Conservation (phyloP, 164 flowering plant genomes). For the Taxillus chinensis region DNA sequence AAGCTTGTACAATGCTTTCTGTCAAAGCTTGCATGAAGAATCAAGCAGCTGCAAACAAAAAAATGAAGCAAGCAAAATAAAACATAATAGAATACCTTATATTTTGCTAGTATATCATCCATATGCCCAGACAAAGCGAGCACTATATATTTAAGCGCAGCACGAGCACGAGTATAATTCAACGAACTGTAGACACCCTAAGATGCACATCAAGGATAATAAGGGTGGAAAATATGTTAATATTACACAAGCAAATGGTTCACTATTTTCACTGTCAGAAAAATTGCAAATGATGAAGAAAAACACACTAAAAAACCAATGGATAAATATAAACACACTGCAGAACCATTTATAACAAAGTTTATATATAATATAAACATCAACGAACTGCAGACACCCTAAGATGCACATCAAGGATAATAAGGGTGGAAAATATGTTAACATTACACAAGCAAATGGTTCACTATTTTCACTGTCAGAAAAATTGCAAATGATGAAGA, state of each 20-base stretch:
- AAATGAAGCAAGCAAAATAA: not conserved
- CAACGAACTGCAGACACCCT: conserved; percentile 47
- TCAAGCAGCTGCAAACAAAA: not conserved
- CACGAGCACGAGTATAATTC: conserved; percentile 41
- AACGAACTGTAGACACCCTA: conserved; percentile 49
- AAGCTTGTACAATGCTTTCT: not conserved
- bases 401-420: conserved; percentile 9
- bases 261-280: too few species aligned
- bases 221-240: too few species aligned
- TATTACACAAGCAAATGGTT: not conserved
- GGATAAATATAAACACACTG: too few species aligned
- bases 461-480: too few species aligned
- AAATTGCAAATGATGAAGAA: too few species aligned
- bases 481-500: too few species aligned
- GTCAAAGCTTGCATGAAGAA: not conserved
- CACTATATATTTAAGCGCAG: conserved; percentile 70
- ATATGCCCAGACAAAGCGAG: conserved; percentile 79
- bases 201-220: conserved; percentile 6
- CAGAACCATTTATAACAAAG: too few species aligned
- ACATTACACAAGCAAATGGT: not conserved
- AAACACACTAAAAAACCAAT: too few species aligned
- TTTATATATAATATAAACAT: not conserved
- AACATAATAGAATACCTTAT: conserved; percentile 38
- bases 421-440: too few species aligned
- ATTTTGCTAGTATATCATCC: conserved; percentile 73